phyloP scores from a whole-genome alignment of 768 basidiomycete species.

The Amylocystis lapponica region DNA sequence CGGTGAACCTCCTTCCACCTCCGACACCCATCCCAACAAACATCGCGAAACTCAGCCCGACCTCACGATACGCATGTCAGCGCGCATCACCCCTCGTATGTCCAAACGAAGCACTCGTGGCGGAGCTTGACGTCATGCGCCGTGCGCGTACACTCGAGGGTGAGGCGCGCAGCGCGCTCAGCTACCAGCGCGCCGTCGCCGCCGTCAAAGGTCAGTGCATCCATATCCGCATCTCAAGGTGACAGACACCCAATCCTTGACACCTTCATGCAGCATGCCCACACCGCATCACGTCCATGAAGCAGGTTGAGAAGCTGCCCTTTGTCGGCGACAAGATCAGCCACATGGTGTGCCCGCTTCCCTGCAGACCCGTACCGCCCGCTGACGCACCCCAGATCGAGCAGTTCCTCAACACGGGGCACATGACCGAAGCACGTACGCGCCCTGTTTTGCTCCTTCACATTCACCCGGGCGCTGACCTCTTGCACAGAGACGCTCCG shows the following conservation, averaged over 20 bases:
- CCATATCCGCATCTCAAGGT: not conserved
- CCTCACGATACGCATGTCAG: conserved; percentile 48
- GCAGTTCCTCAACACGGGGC: conserved; percentile 52
- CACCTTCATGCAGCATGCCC: conserved; percentile 26
- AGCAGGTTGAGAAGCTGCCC: conserved; percentile 28
- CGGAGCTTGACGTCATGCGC: conserved; percentile 55
- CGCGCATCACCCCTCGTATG: conserved; percentile 64
- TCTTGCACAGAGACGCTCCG: conserved; percentile 46
- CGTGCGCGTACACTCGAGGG: conserved; percentile 60
- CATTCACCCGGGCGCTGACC: not conserved
- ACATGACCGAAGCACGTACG: conserved; percentile 56
- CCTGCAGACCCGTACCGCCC: not conserved
- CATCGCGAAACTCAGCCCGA: conserved; percentile 21
- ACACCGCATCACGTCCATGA: conserved; percentile 20
- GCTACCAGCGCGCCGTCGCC: conserved; percentile 69
- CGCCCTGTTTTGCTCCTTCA: not conserved
- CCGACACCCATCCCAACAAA: conserved; percentile 14
- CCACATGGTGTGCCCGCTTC: conserved; percentile 21
- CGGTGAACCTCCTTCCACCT: conserved; percentile 18
- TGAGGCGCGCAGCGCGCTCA: conserved; percentile 58
- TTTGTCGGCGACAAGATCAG: conserved; percentile 34
- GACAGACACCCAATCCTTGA: not conserved
- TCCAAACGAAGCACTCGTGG: conserved; percentile 57
- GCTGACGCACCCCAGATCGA: conserved; percentile 38
- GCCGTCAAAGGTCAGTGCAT: conserved; percentile 31